Base-by-base conservation (phyloP, 2,329 filamentous ascomycete species). In the Scedosporium dehoogii region DNA sequence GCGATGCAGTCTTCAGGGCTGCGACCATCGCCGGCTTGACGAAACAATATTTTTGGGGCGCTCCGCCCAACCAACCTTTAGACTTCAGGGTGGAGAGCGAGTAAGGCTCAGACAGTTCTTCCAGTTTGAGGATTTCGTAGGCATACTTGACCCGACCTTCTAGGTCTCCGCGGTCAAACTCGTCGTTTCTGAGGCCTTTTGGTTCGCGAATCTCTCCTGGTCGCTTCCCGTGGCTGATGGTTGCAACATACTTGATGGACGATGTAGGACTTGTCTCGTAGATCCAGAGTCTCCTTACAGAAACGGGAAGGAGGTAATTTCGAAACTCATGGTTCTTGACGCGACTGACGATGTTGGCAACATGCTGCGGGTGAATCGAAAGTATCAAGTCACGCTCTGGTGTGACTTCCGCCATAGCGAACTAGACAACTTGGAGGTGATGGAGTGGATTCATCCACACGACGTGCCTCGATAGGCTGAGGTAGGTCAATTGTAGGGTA, bases 281-380 rank as follows among this genome's bases (percentile, higher is more conserved):
- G 18, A 85, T 74, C 83, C 83, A 86, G 63, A 84, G 73, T n/a
- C 82, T 79, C 6, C 67, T 70, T 3, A 82, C 78, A 2, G 73
- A 72, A 7, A 71, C 66, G 1, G 81, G 79, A 33, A 85, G 77
- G 53, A 73, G 75, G 70, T 80, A 84, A 29, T 71, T 71, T 58
- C 81, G 77, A 64, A 83, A 84, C 63, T 84, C 79, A 66, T 85
- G 79, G 62, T 82, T 78, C 63, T 80, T 81, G 0, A 65, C 69
- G 1, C 79, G 74, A 7, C 73, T 69, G 6, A 77, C 69, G 44
- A 85, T 82, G 7, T 77, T 71, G 7, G 73, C 70, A 23, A 82
- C 74, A 4, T 78, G 75, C 7, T 77, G 68, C 0, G 76, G 73
- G 51, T 75, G 72, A 18, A 81, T 74, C 9, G 76, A 76, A 62